Evolutionary conservation across 2,329 filamentous ascomycete species (phyloP).

Genomic region (Talaromyces rugulosus): DNA sequence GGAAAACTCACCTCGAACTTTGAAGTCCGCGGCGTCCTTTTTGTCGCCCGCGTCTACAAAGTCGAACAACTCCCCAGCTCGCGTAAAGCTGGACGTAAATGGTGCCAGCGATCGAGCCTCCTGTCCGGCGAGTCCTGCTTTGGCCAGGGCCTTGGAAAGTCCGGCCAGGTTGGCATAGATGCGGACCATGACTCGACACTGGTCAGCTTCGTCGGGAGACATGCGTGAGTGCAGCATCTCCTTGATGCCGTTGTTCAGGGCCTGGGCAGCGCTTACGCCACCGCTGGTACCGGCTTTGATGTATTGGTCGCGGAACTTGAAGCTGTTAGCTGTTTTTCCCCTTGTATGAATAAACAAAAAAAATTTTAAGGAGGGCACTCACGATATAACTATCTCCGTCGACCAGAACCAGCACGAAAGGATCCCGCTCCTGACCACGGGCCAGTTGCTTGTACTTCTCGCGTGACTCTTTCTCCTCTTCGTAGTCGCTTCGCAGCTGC

Average conservation of each 20-base stretch:
- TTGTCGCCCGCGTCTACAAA: slow-evolving; percentile 60
- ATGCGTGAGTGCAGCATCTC: slow-evolving; percentile 40
- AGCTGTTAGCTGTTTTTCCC: slow-evolving; percentile 45
- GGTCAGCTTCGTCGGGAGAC: slow-evolving; percentile 40
- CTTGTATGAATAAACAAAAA: no score
- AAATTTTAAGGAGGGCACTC: slow-evolving; percentile 6
- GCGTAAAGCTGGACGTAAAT: slow-evolving; percentile 55
- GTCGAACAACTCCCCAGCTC: slow-evolving; percentile 56
- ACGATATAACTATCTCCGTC: slow-evolving; percentile 59
- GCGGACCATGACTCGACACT: slow-evolving; percentile 53
- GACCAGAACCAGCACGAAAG: slow-evolving; percentile 58
- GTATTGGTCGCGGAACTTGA: slow-evolving; percentile 60
- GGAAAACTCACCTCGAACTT: slow-evolving; percentile 48
- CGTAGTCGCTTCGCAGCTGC: slow-evolving; percentile 54
- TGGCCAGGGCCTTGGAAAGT: slow-evolving; percentile 49
- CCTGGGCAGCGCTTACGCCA: slow-evolving; percentile 52
- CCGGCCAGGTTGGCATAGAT: slow-evolving; percentile 55
- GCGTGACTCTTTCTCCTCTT: slow-evolving; percentile 51
- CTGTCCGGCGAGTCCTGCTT: slow-evolving; percentile 46
- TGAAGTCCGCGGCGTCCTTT: slow-evolving; percentile 58
- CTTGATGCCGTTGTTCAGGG: slow-evolving; percentile 50
- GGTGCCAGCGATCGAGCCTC: slow-evolving; percentile 55
- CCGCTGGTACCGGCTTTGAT: slow-evolving; percentile 49
- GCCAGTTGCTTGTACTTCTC: slow-evolving; percentile 55
- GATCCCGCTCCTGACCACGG: slow-evolving; percentile 47